These are phyloP conservation scores for Sclerotinia trifoliorum DNA, from an alignment of 2,329 filamentous ascomycete species.

Conservation along the genomic window DNA sequence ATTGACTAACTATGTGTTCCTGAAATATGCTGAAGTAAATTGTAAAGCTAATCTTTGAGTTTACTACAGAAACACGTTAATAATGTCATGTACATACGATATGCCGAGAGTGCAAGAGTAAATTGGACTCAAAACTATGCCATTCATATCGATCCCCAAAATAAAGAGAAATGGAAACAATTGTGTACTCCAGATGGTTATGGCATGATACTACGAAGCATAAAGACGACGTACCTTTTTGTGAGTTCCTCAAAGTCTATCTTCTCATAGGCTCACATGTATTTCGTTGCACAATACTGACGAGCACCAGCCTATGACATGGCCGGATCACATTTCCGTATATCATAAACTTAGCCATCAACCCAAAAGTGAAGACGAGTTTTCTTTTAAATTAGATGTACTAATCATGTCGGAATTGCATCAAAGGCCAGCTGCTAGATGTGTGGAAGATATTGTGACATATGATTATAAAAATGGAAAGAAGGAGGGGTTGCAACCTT, in stretches of 20 bases:
- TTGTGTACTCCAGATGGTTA: slow-evolving; percentile 64
- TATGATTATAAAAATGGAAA: slow-evolving; percentile 67
- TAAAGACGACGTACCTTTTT: slow-evolving; percentile 84
- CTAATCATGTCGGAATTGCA: slow-evolving; percentile 74
- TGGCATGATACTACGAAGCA: slow-evolving; percentile 76
- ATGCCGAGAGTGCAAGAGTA: slow-evolving; percentile 76
- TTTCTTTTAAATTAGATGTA: slow-evolving; percentile 59
- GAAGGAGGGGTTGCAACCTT: slow-evolving; percentile 58
- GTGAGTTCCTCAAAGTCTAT: slow-evolving; percentile 46
- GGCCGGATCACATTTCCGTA: slow-evolving; percentile 78
- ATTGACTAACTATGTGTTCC: too few relatives aligned
- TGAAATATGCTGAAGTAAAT: background rate
- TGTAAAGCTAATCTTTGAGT: background rate
- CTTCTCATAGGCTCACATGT: background rate
- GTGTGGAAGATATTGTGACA: slow-evolving; percentile 73
- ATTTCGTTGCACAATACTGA: background rate
- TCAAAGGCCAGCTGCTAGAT: slow-evolving; percentile 69
- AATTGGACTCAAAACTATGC: slow-evolving; percentile 76
- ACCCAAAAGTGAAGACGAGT: slow-evolving; percentile 29
- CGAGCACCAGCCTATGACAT: slow-evolving; percentile 65
- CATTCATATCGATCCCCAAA: slow-evolving; percentile 56
- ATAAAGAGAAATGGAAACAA: slow-evolving; percentile 64
- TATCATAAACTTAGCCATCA: slow-evolving; percentile 68
- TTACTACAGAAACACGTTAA: slow-evolving; percentile 70
- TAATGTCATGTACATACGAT: slow-evolving; percentile 80